These are phyloP conservation scores for Populus hybrid DNA, from an alignment of 441 rosid genomes.

Conservation along the genomic window DNA sequence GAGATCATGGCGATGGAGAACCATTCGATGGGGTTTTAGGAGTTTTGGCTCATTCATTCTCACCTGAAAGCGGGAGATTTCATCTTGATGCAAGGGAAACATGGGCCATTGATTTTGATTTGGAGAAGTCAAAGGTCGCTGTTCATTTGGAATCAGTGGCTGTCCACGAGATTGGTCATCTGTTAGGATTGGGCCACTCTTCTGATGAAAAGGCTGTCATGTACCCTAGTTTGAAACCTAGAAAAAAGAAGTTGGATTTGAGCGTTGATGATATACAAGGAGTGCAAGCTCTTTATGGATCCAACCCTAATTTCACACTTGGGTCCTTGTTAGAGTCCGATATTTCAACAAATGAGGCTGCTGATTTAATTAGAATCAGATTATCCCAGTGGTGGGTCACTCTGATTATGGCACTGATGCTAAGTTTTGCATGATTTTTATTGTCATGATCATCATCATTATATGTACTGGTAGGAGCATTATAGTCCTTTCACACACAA, in stretches of 20 bases:
- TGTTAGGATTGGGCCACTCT: slow-evolving; percentile 67
- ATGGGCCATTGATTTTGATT: slow-evolving; percentile 67
- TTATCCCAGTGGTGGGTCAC: slow-evolving; percentile 17
- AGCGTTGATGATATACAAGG: slow-evolving; percentile 64
- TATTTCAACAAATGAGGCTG: slow-evolving; percentile 47
- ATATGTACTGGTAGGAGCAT: neutral
- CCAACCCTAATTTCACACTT: slow-evolving; percentile 64
- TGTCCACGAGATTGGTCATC: slow-evolving; percentile 80
- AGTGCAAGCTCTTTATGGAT: slow-evolving; percentile 79
- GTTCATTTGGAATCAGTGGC: slow-evolving; percentile 85
- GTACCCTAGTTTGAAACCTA: slow-evolving; percentile 84
- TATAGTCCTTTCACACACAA: neutral
- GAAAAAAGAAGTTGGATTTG: slow-evolving; percentile 55
- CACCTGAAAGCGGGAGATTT: slow-evolving; percentile 73
- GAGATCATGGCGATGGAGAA: slow-evolving; percentile 90
- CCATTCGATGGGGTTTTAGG: slow-evolving; percentile 90
- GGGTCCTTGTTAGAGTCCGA: slow-evolving; percentile 60
- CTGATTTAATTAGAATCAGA: slow-evolving; percentile 15
- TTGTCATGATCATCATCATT: neutral
- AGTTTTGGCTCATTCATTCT: slow-evolving; percentile 72
- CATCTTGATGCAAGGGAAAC: slow-evolving; percentile 76
- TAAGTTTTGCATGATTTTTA: neutral
- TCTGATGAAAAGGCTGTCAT: slow-evolving; percentile 65
- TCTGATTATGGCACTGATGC: slow-evolving; percentile 7
- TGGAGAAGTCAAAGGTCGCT: slow-evolving; percentile 61